Evolutionary conservation across 2,329 filamentous ascomycete genomes (phyloP).

Genomic region (Alternaria viburni): DNA sequence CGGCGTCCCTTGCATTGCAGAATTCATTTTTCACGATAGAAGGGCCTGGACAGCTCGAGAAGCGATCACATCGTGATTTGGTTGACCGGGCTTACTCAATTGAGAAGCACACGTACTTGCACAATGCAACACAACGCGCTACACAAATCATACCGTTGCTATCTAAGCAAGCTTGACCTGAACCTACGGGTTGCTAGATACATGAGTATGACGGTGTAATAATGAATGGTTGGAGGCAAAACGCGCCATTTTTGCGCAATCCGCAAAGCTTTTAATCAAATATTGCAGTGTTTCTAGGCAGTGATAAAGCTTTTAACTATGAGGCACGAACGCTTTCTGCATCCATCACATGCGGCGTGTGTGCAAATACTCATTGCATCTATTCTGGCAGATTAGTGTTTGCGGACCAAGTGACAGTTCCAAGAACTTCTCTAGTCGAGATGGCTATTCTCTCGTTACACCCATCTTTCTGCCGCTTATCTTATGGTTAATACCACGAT

Average conservation of each 20-base stretch:
- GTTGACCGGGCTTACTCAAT: background rate
- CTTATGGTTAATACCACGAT: background rate
- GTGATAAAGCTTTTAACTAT: background rate
- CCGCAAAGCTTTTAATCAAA: background rate
- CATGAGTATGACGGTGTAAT: background rate
- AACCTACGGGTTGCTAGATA: no score
- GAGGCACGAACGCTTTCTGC: background rate
- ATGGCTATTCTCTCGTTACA: background rate
- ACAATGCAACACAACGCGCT: no score
- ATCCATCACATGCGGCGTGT: background rate
- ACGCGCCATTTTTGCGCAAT: background rate
- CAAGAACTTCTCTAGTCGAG: background rate
- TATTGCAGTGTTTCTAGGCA: background rate
- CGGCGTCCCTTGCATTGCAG: background rate
- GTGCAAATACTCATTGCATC: background rate
- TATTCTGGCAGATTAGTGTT: background rate
- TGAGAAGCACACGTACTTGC: background rate
- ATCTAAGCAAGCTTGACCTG: background rate
- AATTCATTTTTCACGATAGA: background rate
- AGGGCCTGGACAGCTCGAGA: background rate
- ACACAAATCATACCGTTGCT: background rate
- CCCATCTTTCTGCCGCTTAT: background rate
- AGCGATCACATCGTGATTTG: background rate
- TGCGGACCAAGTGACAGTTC: background rate
- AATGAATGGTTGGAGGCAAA: background rate